Conservation (phyloP, 441 rosid species). For the Theobroma grandiflorum region DNA sequence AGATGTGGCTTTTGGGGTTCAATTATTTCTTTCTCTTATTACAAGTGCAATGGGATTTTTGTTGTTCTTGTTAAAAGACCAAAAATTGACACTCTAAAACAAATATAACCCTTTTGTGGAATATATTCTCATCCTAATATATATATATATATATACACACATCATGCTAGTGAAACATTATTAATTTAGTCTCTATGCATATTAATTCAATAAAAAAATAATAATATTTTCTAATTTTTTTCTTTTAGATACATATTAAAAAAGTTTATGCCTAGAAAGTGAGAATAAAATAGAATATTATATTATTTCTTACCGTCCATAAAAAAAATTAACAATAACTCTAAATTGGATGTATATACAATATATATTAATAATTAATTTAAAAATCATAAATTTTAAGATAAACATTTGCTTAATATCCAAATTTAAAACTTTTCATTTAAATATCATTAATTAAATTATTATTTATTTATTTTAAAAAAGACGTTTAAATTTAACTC, state of each 20-base stretch:
- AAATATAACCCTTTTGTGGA: not conserved
- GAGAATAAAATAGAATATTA: no score
- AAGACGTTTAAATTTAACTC: no score
- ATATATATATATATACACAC: not conserved
- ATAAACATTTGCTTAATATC: not conserved
- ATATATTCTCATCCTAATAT: not conserved
- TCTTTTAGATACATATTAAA: no score
- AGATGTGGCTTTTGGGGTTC: not conserved
- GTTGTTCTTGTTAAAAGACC: not conserved
- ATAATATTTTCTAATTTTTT: no score
- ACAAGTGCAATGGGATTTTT: not conserved
- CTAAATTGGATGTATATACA: no score
- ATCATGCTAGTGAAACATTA: not conserved
- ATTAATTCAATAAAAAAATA: no score
- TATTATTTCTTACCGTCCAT: no score
- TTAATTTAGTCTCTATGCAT: no score
- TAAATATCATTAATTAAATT: not conserved
- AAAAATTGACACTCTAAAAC: not conserved
- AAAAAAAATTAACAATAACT: no score
- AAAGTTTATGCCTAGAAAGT: no score
- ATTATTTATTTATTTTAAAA: not conserved
- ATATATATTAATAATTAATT: not conserved
- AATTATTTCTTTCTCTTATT: not conserved
- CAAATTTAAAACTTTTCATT: not conserved
- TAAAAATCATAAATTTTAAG: not conserved